Conservation (phyloP, 1,284 basidiomycete genomes). For the Leccinum solheimii region DNA sequence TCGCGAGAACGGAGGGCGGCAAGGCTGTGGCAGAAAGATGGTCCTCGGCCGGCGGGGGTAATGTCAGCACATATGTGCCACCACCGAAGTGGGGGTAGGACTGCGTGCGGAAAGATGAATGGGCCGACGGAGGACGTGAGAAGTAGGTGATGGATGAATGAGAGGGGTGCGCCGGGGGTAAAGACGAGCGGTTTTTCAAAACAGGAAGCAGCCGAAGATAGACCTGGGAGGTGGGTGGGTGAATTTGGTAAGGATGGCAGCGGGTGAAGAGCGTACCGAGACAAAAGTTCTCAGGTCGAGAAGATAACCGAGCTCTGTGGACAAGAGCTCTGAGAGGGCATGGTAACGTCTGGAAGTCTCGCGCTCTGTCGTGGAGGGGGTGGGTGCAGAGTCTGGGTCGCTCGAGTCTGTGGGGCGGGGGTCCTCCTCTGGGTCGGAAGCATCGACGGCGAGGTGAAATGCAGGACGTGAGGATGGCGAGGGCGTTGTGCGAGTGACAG, state of each 20-base stretch:
- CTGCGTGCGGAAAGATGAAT: conserved; percentile 24
- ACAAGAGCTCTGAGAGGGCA: conserved; percentile 76
- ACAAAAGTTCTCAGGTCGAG: conserved; percentile 76
- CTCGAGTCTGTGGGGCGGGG: conserved; percentile 7
- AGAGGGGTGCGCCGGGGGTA: conserved; percentile 35
- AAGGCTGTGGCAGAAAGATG: conserved; percentile 1
- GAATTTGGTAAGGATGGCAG: conserved; percentile 14
- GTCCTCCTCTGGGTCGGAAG: conserved; percentile 28
- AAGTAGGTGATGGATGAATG: conserved; percentile 43
- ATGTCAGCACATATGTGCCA: not conserved
- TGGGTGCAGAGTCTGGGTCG: not conserved
- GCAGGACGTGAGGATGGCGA: conserved; percentile 27
- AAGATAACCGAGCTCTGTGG: conserved; percentile 82
- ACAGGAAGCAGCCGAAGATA: conserved; percentile 34
- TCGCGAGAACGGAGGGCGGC: conserved; percentile 19
- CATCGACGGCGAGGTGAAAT: conserved; percentile 37
- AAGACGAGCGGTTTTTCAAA: conserved; percentile 38
- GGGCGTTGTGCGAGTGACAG: not conserved
- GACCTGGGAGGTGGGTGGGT: conserved; percentile 30
- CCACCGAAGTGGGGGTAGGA: conserved; percentile 21
- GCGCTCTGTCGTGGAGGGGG: conserved; percentile 9
- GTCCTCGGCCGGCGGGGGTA: conserved; percentile 9
- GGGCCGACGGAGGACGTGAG: conserved; percentile 36
- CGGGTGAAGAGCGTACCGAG: conserved; percentile 47
- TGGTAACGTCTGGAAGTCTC: conserved; percentile 59